Evolutionary conservation across 768 basidiomycete genomes (phyloP), one percentile per base, ranked within the genome.

Genomic region (Naganishia friedmannii): DNA sequence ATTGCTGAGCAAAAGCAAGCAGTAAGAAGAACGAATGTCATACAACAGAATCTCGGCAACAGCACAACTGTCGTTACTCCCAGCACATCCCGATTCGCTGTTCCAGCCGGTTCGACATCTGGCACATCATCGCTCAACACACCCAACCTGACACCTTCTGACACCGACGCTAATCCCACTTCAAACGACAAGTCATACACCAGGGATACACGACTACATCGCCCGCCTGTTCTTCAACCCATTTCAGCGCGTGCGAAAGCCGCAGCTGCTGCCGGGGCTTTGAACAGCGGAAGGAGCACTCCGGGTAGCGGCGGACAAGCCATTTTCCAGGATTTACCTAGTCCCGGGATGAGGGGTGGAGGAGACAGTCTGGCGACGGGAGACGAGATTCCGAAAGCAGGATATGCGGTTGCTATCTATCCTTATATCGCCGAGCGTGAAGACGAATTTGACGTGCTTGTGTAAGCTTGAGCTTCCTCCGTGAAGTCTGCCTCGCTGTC

Each of bases 361-460:
- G 68, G 60, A 82, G 79, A 74, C 76, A 72, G 53, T 9, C 66
- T 76, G 65, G 67, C 31, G 68, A 72, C 58, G 15, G 69, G 70
- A 17, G 83, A 84, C 9, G 75, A 79, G 54, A 83, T 84, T 53
- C 77, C 79, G 29, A 78, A 69, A 63, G 88, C 93, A 23, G 93
- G 93, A 13, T 99, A 96, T 77, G 94, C 95, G 1, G 92, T 99
- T 39, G 93, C 94, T 34, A 98, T 98, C 74, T 98, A 99, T 78
- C 96, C 96, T 54, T 98, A 99, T 80, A 90, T 94, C 87, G 93
- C 95, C 7, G 96, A 98, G 81, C 90, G 96, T 79, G 93, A 96
- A 69, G 96, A 98, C 79, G 96, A 99, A 80, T 98, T 97, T 79
- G 93, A 98, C 78, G 96, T 98, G 1, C 88, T 90, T 46, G 94